Conservation (phyloP, 176 grass and related monocot species). For the Eleusine coracana region DNA sequence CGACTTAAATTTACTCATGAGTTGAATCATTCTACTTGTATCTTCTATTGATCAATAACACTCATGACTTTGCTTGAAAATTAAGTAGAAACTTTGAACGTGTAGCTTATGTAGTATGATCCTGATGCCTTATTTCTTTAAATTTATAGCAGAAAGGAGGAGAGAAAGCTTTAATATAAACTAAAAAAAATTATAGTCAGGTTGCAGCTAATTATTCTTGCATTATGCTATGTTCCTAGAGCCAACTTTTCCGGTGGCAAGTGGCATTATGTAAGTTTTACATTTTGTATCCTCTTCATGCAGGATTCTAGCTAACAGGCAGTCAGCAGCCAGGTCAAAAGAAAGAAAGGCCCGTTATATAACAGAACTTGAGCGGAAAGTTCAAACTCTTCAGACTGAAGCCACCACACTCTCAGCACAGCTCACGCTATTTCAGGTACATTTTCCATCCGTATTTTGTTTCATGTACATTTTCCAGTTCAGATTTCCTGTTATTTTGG, state of each 20-base stretch:
- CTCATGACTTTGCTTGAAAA: slow-evolving; percentile 5
- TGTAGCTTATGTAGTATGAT: not conserved
- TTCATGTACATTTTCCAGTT: slow-evolving; percentile 27
- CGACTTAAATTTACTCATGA: not conserved
- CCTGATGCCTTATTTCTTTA: not conserved
- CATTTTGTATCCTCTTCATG: slow-evolving; percentile 35
- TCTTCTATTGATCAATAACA: not conserved
- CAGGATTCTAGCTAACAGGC: slow-evolving; percentile 96
- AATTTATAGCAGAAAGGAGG: not conserved
- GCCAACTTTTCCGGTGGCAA: not conserved
- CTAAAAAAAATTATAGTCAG: not conserved
- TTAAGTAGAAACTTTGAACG: not conserved
- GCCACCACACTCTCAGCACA: slow-evolving; percentile 97
- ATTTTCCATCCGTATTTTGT: slow-evolving; percentile 15
- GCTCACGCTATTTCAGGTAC: slow-evolving; percentile 93
- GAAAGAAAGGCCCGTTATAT: slow-evolving; percentile 99
- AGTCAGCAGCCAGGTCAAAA: slow-evolving; percentile 97
- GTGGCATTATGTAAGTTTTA: not conserved
- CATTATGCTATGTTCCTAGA: not conserved
- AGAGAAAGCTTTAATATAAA: not conserved
- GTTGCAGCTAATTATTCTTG: slow-evolving; percentile 19
- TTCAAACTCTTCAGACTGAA: slow-evolving; percentile 99
- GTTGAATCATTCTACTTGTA: not conserved
- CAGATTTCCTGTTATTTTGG: slow-evolving; percentile 31
- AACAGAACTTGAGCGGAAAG: slow-evolving; percentile 91